phyloP scores from a whole-genome alignment of 129 eudicot genomes.

The Gnaphalium uliginosum region DNA sequence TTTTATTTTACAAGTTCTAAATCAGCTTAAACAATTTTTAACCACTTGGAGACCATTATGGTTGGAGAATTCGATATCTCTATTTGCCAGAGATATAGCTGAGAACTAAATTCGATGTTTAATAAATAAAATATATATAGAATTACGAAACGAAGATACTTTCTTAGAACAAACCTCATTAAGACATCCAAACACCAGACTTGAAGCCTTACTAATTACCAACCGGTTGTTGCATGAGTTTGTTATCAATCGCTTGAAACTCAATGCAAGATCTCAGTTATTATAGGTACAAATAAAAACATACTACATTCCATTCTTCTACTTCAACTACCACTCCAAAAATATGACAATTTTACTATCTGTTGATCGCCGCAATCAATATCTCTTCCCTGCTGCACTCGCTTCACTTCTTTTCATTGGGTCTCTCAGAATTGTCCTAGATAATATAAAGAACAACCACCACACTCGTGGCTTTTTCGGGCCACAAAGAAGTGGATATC shows the following conservation, averaged over 20 bases:
- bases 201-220: conserved; percentile 41
- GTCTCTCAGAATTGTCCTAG: conserved; percentile 54
- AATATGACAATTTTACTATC: conserved; percentile 51
- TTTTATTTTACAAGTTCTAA: background rate
- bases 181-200: conserved; percentile 28
- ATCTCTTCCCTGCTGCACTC: conserved; percentile 61
- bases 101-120: background rate
- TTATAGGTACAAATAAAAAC: background rate
- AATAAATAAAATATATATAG: background rate
- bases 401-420: conserved; percentile 71
- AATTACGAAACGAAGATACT: background rate
- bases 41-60: background rate
- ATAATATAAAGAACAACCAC: conserved; percentile 49
- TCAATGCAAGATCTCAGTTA: conserved; percentile 28
- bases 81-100: background rate
- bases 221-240: conserved; percentile 54
- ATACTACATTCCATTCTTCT: conserved; percentile 14
- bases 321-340: conserved; percentile 28
- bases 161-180: conserved; percentile 23
- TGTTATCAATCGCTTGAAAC: conserved; percentile 38
- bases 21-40: background rate
- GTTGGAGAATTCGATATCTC: background rate
- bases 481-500: conserved; percentile 20
- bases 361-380: conserved; percentile 46
- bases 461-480: conserved; percentile 16